These are phyloP conservation scores for Pistacia vera DNA, from an alignment of 345 rosid genomes.

Conservation along the genomic window DNA sequence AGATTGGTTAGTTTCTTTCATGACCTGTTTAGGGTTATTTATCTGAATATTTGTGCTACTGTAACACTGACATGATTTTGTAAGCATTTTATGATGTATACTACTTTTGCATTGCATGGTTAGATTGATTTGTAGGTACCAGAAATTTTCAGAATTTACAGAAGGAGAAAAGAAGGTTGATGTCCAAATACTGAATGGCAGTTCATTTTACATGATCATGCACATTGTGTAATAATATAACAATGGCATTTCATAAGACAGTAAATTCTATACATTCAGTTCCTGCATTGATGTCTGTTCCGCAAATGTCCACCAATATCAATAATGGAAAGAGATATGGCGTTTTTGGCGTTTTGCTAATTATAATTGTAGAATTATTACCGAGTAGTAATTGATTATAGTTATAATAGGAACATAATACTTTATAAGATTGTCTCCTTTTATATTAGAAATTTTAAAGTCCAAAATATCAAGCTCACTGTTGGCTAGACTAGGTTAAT, in stretches of 20 bases:
- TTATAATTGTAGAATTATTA: not conserved
- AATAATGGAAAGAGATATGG: not conserved
- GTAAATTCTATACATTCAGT: not conserved
- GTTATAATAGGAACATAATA: not conserved
- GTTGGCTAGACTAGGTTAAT: not conserved
- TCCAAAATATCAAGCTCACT: not conserved
- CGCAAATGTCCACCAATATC: not conserved
- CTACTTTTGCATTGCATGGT: not conserved
- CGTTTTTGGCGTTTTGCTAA: not conserved
- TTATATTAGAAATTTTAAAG: too few relatives aligned
- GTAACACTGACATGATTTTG: not conserved
- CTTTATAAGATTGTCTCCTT: not conserved
- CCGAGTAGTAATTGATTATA: not conserved
- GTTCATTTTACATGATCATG: not conserved
- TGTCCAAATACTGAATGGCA: not conserved
- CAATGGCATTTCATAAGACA: not conserved
- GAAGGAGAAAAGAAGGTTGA: not conserved
- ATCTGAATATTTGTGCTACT: not conserved
- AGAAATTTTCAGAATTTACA: not conserved
- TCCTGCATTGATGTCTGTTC: not conserved
- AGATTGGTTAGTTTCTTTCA: too few relatives aligned
- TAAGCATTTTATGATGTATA: constrained; percentile 18
- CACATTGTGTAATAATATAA: not conserved
- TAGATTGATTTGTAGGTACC: not conserved
- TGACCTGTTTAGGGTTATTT: too few relatives aligned